Evolutionary conservation across 2,329 filamentous ascomycete species (phyloP).

Genomic region (Colletotrichum sp.): DNA sequence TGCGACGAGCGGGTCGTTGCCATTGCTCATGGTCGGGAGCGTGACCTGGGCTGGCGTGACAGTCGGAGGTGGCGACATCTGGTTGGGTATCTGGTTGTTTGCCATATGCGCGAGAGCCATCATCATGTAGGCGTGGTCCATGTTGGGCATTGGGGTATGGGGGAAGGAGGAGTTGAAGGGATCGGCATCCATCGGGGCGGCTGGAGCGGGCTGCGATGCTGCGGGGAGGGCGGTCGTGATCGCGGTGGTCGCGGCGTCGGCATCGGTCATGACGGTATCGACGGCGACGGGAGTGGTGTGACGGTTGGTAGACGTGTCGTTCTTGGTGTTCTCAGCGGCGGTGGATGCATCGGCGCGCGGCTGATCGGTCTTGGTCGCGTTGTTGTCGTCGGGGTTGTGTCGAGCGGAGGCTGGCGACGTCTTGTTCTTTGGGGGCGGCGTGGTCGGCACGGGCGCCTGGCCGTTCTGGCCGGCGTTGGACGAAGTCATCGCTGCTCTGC

Average conservation of each 20-base stretch:
- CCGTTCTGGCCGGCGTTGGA: conserved; percentile 49
- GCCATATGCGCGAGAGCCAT: conserved; percentile 49
- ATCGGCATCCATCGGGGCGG: conserved; percentile 23
- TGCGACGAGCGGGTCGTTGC: conserved; percentile 27
- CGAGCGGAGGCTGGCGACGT: neutral
- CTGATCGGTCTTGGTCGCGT: conserved; percentile 21
- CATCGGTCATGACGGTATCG: conserved; percentile 15
- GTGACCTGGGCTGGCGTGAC: conserved; percentile 53
- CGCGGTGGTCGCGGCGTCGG: conserved; percentile 23
- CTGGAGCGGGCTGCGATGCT: conserved; percentile 19
- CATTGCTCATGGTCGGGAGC: conserved; percentile 39
- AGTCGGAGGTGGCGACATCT: conserved; percentile 47
- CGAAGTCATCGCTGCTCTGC: conserved; percentile 66
- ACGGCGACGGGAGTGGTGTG: neutral
- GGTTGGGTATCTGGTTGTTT: conserved; percentile 32
- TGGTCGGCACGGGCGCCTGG: conserved; percentile 26
- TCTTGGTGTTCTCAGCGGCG: neutral
- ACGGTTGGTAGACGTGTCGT: neutral
- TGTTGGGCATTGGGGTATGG: conserved; percentile 32
- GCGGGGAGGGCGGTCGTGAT: conserved; percentile 25
- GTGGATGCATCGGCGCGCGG: conserved; percentile 14
- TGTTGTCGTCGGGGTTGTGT: conserved; percentile 16
- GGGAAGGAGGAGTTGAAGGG: conserved; percentile 39
- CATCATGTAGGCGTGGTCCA: conserved; percentile 48
- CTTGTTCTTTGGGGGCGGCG: conserved; percentile 20